Base-by-base conservation (phyloP, 192 early-diverging fungal species). In the Umbelopsis sp. region DNA sequence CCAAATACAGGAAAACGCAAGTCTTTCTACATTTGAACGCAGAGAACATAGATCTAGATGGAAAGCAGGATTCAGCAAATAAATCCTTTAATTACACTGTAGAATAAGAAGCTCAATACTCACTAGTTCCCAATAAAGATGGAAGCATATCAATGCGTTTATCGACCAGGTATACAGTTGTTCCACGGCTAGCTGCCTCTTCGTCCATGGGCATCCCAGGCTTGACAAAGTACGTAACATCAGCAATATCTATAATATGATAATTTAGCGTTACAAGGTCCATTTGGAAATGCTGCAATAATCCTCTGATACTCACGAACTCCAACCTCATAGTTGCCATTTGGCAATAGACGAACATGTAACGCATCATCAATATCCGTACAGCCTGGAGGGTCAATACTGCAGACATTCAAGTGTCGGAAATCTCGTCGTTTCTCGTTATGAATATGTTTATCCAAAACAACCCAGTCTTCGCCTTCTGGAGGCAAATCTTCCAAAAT, bases 311-410 rank as follows among this genome's bases (percentile, higher is more conserved):
- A 86, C 86, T 83, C 80, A 86, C 84, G 90, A 62, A 91, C 90
- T 66, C 90, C 90, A 20, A 79, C 52, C 70, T 79, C 73, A 69
- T 52, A 79, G 25, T 75, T 71, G 11, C 77, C 77, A 74, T 82
- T 77, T 45, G 76, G 71, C 62, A 99, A 82, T 50, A 70, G 24
- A 22, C 87, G 67, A 1, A 92, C 92, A 72, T 99, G 98, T 38
- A 99, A 86, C 0, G 98, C 96, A 84, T 99, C 98, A 84, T 99
- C 98, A 65, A 99, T 99, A 87, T 99, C 98, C 0, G 96, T 97
- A 88, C 98, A 99, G 70, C 82, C 93, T 43, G 98, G 98, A 43
- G 98, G 98, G 88, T 99, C 98, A 68, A 99, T 99, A 80, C 94
- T 95, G 83, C 96, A 98, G 2, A 99, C 82, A 73, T 96, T 88